These are phyloP conservation scores for Phytophthora palmivora DNA, from an alignment of 352 stramenopile genomes.

Conservation along the genomic window DNA sequence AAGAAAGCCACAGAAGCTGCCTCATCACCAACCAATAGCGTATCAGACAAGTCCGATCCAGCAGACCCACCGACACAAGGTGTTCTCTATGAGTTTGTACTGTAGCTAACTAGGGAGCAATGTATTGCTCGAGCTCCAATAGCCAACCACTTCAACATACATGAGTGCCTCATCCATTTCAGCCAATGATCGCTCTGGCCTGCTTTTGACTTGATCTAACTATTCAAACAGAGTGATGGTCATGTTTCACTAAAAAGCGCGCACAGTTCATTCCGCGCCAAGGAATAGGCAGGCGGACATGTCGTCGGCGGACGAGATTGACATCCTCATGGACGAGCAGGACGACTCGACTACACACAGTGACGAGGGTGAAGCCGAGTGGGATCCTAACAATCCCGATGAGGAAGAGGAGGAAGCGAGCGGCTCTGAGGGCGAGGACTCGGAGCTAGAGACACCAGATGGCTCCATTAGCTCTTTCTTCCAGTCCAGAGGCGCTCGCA, in stretches of 20 bases:
- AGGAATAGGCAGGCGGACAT: slow-evolving; percentile 7
- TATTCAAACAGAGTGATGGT: slow-evolving; percentile 39
- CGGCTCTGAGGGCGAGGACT: slow-evolving; percentile 37
- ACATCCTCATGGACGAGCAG: slow-evolving; percentile 19
- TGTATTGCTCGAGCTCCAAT: slow-evolving; percentile 8
- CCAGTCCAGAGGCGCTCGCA: not conserved
- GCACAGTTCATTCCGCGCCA: slow-evolving; percentile 28
- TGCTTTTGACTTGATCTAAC: slow-evolving; percentile 15
- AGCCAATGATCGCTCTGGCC: too few relatives aligned
- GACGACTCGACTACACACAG: not conserved
- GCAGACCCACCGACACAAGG: slow-evolving; percentile 25
- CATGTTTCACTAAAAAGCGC: slow-evolving; percentile 22
- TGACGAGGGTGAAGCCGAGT: slow-evolving; percentile 48
- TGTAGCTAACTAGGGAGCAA: slow-evolving; percentile 39
- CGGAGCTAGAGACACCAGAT: slow-evolving; percentile 13
- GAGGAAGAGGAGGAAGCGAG: slow-evolving; percentile 36
- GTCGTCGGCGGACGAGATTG: slow-evolving; percentile 28
- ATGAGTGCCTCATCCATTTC: not conserved
- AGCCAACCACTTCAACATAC: slow-evolving; percentile 30
- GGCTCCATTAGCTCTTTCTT: slow-evolving; percentile 18
- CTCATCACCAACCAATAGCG: slow-evolving; percentile 24
- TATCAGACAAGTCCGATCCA: slow-evolving; percentile 22
- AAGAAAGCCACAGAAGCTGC: slow-evolving; percentile 21
- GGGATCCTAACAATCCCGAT: slow-evolving; percentile 25
- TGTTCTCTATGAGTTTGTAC: slow-evolving; percentile 75